A percentile compares a stretch with the other conserved stretches of the same genome.
Evolutionary conservation across 2,329 filamentous ascomycete species (phyloP).

Genomic region (Paecilomyces sp.): DNA sequence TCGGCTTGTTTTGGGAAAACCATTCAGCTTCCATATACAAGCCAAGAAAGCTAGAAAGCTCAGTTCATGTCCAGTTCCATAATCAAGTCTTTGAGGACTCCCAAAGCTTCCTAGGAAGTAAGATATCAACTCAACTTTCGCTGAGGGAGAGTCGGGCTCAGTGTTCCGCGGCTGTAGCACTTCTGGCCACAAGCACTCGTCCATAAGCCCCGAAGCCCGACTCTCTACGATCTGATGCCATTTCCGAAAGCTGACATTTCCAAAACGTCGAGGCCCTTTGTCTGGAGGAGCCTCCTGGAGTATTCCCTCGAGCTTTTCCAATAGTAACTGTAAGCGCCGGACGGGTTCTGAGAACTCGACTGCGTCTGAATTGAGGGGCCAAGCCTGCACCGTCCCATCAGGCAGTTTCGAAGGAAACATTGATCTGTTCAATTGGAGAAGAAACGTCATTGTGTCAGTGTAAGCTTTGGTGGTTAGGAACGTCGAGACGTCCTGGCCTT

Average conservation of each 20-base stretch:
- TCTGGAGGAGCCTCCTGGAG: slow-evolving; percentile 77
- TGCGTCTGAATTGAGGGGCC: slow-evolving; percentile 36
- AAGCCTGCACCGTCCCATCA: slow-evolving; percentile 40
- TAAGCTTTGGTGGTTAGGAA: slow-evolving; percentile 82
- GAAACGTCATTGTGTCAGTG: slow-evolving; percentile 75
- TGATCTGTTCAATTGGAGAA: slow-evolving; percentile 82
- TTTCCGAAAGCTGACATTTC: slow-evolving; percentile 80
- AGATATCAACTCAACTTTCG: slow-evolving; percentile 60
- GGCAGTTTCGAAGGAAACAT: slow-evolving; percentile 62
- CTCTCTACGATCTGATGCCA: slow-evolving; percentile 69
- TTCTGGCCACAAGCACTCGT: slow-evolving; percentile 47
- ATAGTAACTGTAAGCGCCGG: slow-evolving; percentile 56
- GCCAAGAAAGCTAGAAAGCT: slow-evolving; percentile 90
- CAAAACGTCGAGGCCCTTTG: slow-evolving; percentile 78
- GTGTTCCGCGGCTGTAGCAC: slow-evolving; percentile 32
- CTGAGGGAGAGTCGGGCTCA: slow-evolving; percentile 33
- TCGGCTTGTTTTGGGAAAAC: slow-evolving; percentile 54
- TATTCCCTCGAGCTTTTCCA: slow-evolving; percentile 58
- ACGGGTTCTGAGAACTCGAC: slow-evolving; percentile 52
- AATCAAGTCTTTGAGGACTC: slow-evolving; percentile 82
- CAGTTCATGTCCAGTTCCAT: slow-evolving; percentile 91
- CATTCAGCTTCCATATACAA: slow-evolving; percentile 82
- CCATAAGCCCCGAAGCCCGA: slow-evolving; percentile 50
- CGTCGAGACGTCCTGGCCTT: slow-evolving; percentile 68
- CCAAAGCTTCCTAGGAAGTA: slow-evolving; percentile 86